Conservation (phyloP, 495 filamentous ascomycete species). For the Daldinia decipiens region DNA sequence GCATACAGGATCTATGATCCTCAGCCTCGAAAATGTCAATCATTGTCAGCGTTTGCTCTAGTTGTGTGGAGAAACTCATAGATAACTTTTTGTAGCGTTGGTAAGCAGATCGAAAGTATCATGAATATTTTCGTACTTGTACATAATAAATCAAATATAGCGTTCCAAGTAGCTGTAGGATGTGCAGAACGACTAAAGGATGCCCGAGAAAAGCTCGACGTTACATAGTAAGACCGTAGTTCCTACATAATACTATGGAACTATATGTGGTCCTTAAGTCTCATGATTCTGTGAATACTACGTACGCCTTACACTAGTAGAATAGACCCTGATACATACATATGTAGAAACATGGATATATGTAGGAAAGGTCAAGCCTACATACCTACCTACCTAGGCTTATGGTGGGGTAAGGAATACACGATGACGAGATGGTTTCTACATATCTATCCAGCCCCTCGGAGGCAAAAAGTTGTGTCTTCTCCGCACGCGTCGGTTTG, state of each 20-base stretch:
- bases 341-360: no score
- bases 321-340: no score
- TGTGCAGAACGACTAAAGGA: background rate
- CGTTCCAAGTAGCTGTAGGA: background rate
- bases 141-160: background rate
- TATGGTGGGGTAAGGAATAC: constrained; percentile 21
- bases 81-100: background rate
- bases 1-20: constrained; percentile 25
- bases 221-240: background rate
- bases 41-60: constrained; percentile 18
- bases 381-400: constrained; percentile 10
- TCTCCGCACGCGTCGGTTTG: constrained; percentile 39
- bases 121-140: background rate
- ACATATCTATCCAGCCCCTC: constrained; percentile 34
- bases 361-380: background rate
- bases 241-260: background rate
- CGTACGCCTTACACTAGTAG: background rate
- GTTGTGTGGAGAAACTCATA: constrained; percentile 12
- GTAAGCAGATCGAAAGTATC: background rate
- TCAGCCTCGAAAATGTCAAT: constrained; percentile 32
- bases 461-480: constrained; percentile 4
- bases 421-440: constrained; percentile 22
- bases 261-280: background rate
- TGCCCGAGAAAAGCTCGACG: background rate
- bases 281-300: background rate